Evolutionary conservation across 2,329 filamentous ascomycete genomes (phyloP).

Genomic region (Cladosporium phlei): DNA sequence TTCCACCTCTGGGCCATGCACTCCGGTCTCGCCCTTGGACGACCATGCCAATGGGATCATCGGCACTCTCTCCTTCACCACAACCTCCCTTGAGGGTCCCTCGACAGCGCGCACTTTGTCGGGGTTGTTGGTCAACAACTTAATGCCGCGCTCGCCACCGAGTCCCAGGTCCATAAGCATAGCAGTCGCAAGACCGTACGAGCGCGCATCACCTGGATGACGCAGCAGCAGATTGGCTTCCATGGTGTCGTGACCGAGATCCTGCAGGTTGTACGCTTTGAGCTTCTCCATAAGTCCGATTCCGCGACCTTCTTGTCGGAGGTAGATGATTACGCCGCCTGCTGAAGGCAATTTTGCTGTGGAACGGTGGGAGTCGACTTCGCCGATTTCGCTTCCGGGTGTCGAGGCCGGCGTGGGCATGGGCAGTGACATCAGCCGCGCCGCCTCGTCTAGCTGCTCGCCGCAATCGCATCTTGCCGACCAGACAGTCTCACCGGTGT

Average conservation of each 20-base stretch:
- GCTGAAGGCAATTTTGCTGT: constrained; percentile 37
- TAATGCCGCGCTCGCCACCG: constrained; percentile 63
- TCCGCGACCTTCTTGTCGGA: constrained; percentile 91
- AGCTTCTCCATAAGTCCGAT: constrained; percentile 94
- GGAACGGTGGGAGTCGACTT: constrained; percentile 10
- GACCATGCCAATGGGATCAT: constrained; percentile 97
- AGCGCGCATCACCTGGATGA: constrained; percentile 90
- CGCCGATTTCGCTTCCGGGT: constrained; percentile 21
- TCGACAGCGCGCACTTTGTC: constrained; percentile 95
- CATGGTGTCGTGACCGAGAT: constrained; percentile 94
- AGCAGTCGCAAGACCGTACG: constrained; percentile 92
- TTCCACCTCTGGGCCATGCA: constrained; percentile 82
- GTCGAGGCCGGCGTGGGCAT: constrained; percentile 26
- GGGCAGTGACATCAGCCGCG: constrained; percentile 69
- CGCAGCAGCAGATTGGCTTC: constrained; percentile 87
- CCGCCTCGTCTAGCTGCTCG: constrained; percentile 94
- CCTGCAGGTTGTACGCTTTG: constrained; percentile 96
- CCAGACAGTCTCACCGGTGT: constrained; percentile 98
- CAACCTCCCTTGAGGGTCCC: constrained; percentile 79
- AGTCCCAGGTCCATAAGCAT: constrained; percentile 84
- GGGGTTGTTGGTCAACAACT: constrained; percentile 90
- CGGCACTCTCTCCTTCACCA: constrained; percentile 82
- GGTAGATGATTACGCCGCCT: constrained; percentile 90
- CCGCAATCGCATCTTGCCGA: constrained; percentile 96
- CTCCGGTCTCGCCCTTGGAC: constrained; percentile 68